Base-by-base conservation (phyloP, 176 grass and related monocot genomes). In the Oryza glaberrima region DNA sequence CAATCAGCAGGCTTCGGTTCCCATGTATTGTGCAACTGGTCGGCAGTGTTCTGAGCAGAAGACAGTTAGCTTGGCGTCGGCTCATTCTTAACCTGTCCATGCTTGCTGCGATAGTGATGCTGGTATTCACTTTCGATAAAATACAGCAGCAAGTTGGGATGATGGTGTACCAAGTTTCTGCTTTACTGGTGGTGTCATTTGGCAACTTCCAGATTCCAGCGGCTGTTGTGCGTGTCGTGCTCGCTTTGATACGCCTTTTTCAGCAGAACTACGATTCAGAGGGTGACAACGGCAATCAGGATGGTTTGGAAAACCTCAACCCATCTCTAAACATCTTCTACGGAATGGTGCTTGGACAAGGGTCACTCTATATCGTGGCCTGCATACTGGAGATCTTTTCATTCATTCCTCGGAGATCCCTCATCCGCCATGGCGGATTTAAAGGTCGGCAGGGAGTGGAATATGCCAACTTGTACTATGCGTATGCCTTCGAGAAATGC, bases 171-270 rank as follows among this genome's bases (percentile, higher is more conserved):
- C 17, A 58, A 2, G 6, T 58, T 20, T 20, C 1, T 28, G 60
- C 22, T 6, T 4, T 66, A 6, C 0, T 47, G 6, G 1, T 66
- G 2, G 13, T 67, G 9, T 79, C 77, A 17, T 67, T 67, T 48
- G 77, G 41, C 1, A 67, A 67, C 77, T 80, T 80, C 0, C 64
- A 80, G 77, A n/a, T 80, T 48, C 64, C 43, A 30, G 77, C 77
- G 34, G 64, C 77, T 0, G 15, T 11, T 7, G 16, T 79, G 23
- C 63, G 63, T 67, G 25, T 79, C 2, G 43, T 8, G 0, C n/a
- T 75, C 0, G 45, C 72, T 6, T 0, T 36, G 35, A 6, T 36
- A 36, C 35, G 35, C 35, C 35, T 25, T 25, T 22, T 22, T 22
- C 22, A 22, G 22, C 22, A 22, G 22, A 22, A 22, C 22, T 22